Conservation (phyloP, 768 basidiomycete species). For the Botryobasidium botryosum region DNA sequence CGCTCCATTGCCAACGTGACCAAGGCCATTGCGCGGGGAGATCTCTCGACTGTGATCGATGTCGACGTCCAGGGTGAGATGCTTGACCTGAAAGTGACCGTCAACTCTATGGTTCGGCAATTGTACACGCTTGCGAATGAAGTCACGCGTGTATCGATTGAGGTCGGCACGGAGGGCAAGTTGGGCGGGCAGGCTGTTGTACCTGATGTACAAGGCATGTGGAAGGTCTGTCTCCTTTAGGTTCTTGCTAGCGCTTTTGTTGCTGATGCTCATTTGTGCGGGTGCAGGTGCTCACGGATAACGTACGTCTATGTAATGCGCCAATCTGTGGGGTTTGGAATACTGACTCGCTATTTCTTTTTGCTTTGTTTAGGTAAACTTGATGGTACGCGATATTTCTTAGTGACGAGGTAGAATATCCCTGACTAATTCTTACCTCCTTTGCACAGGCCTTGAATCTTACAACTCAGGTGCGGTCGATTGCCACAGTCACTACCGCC, state of each 20-base stretch:
- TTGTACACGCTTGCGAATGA: constrained; percentile 11
- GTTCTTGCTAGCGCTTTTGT: too few relatives aligned
- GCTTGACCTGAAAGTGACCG: constrained; percentile 25
- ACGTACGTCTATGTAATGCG: too few relatives aligned
- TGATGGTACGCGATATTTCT: constrained; percentile 6
- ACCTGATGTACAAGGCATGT: constrained; percentile 29
- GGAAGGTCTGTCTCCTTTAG: constrained; percentile 16
- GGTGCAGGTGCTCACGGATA: too few relatives aligned
- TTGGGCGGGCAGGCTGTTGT: constrained; percentile 15
- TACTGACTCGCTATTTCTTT: too few relatives aligned
- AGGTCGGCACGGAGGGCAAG: constrained; percentile 28
- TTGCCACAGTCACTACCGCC: constrained; percentile 21
- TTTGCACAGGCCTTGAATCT: constrained; percentile 11
- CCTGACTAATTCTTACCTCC: neutral
- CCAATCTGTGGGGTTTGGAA: too few relatives aligned
- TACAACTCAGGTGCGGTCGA: constrained; percentile 17
- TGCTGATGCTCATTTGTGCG: too few relatives aligned
- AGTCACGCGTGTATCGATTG: constrained; percentile 23
- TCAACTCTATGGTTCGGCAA: constrained; percentile 18
- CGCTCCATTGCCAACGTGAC: constrained; percentile 88
- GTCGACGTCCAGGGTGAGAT: constrained; percentile 30
- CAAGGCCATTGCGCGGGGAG: constrained; percentile 85
- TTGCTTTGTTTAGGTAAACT: constrained; percentile 9
- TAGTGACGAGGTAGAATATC: neutral
- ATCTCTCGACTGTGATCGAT: constrained; percentile 61